Conservation (phyloP, 176 grass and related monocot species). For the Oryza punctata region DNA sequence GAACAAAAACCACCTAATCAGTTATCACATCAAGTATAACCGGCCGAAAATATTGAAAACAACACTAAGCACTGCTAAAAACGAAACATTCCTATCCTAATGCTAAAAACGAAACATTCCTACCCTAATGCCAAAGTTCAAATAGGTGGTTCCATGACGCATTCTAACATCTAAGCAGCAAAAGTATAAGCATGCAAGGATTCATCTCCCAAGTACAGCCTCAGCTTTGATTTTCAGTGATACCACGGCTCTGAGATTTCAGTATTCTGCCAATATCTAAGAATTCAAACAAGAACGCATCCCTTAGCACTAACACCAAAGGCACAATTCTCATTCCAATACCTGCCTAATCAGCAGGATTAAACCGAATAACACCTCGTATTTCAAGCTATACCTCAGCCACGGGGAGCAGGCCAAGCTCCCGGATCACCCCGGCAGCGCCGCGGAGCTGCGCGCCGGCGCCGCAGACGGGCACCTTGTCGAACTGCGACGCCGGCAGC, state of each 20-base stretch:
- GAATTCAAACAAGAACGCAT: neutral
- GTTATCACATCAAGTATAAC: neutral
- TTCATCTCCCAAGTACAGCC: neutral
- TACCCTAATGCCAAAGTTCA: neutral
- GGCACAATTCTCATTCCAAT: neutral
- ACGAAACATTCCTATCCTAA: neutral
- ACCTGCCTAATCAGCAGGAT: neutral
- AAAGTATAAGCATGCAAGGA: neutral
- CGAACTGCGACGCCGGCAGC: slow-evolving; percentile 45
- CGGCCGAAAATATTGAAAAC: neutral
- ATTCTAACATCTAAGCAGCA: neutral
- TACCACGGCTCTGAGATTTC: neutral
- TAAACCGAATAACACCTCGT: no score
- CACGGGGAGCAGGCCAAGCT: slow-evolving; percentile 54
- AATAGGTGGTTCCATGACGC: neutral
- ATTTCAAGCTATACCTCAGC: slow-evolving; percentile 46
- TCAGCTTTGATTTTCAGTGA: neutral
- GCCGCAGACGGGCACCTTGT: slow-evolving; percentile 52
- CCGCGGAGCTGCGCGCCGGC: slow-evolving; percentile 46
- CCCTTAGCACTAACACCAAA: neutral
- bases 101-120: neutral
- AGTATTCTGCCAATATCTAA: neutral
- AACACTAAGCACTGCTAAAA: no score
- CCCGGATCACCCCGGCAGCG: slow-evolving; percentile 52
- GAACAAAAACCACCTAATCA: slow-evolving; percentile 8